Percentiles rank a stretch among this genome's conserved stretches.
Conservation (phyloP, 148 eudicot genomes). For the Heliamphora exappendiculata region DNA sequence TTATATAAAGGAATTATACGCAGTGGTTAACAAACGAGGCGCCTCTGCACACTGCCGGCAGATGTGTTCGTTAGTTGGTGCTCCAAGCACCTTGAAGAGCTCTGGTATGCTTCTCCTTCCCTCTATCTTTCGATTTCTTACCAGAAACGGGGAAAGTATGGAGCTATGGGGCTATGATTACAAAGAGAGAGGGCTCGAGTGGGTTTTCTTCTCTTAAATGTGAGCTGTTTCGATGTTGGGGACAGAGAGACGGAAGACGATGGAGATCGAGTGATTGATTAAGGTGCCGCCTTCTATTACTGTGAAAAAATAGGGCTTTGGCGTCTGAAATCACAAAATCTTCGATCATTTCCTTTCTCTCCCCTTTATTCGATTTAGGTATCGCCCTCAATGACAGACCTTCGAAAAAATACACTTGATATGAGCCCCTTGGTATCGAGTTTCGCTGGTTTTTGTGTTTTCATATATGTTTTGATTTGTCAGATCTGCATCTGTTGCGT, state of each 20-base stretch:
- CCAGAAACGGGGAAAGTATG: background rate
- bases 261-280: background rate
- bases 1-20: background rate
- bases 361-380: constrained; percentile 3
- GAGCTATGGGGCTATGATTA: constrained; percentile 26
- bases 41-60: background rate
- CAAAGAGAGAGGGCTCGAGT: constrained; percentile 34
- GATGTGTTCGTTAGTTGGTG: background rate
- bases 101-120: background rate
- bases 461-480: background rate
- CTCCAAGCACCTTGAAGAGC: background rate
- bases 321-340: constrained; percentile 6
- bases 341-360: background rate
- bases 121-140: background rate
- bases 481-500: too few species aligned
- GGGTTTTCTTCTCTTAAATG: constrained; percentile 7
- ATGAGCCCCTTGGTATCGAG: constrained; percentile 14
- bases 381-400: constrained; percentile 13
- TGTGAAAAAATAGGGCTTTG: background rate
- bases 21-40: background rate
- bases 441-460: background rate
- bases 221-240: background rate
- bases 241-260: background rate
- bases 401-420: constrained; percentile 20
- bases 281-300: constrained; percentile 12